Evolutionary conservation across 495 filamentous ascomycete genomes (phyloP).

Genomic region (Cercophora scortea): DNA sequence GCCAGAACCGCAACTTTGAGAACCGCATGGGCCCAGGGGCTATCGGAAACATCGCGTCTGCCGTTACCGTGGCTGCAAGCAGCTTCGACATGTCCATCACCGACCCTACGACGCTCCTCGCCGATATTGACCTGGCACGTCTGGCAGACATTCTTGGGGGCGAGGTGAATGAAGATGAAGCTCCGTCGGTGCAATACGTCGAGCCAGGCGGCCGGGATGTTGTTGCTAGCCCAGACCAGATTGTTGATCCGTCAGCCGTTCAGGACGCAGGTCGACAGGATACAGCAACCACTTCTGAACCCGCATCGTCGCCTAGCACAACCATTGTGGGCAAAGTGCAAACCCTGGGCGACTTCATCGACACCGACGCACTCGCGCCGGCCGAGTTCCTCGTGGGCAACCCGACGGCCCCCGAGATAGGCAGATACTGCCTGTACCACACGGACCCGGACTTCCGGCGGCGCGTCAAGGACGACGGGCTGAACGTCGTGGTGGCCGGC

Average conservation of each 20-base stretch:
- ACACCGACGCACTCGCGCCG: constrained; percentile 7
- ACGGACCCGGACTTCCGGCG: background rate
- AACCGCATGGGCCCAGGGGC: background rate
- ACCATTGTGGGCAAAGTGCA: background rate
- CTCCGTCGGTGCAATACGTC: background rate
- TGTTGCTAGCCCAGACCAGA: background rate
- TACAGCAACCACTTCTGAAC: no score
- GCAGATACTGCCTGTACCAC: background rate
- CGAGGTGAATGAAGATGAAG: background rate
- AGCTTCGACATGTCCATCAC: background rate
- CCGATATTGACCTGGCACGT: background rate
- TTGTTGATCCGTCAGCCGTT: background rate
- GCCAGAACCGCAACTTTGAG: background rate
- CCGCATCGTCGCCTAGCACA: background rate
- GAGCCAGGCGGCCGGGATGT: background rate
- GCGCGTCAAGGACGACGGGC: background rate
- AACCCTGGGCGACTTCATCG: constrained; percentile 3
- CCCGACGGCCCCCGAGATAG: background rate
- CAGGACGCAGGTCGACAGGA: no score
- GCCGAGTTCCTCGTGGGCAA: background rate
- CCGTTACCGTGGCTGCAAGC: background rate
- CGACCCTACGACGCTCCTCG: background rate
- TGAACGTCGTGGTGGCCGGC: background rate
- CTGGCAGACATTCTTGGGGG: background rate
- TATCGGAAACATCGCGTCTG: background rate